Base-by-base conservation (phyloP, 306 rosid species). In the Glycine soja region DNA sequence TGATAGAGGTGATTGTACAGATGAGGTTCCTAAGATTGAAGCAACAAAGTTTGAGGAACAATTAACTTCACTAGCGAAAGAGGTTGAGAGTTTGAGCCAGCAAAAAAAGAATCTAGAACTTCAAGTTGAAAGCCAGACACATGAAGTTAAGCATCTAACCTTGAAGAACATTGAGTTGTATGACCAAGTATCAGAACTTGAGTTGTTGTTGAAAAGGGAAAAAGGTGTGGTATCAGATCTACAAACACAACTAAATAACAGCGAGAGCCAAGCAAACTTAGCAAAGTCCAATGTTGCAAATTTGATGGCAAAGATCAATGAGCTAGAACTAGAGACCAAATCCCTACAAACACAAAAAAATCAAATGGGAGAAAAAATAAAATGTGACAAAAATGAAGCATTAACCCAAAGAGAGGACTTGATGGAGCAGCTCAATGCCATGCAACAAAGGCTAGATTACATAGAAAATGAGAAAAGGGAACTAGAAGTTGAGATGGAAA, bases 361-460 rank as follows among this genome's bases (percentile, higher is more conserved):
- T 36, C 88, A 90, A 73, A 53, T 85, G 83, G 88, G 87, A 84
- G 86, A 82, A 75, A 80, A 57, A 12, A 38, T 83, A 70, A 80
- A 45, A 43, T 10, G 63, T 46, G 51, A 51, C 6, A 66, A 56
- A 51, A 81, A 67, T 12, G 81, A 85, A 77, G 85, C 82, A 6
- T 56, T 56, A 36, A 66, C 32, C 13, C 81, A 82, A 81, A 59
- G 38, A 15, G 79, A 85, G 48, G 81, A 74, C 11, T 59, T 87
- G 51, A 80, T 48, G 78, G 66, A 85, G 16, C 80, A 86, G 73
- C 52, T 85, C 68, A 78, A 82, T 52, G 43, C 6, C 6, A 70
- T 88, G 88, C 86, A 78, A 62, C 57, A 82, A 45, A 88, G 89
- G 43, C 18, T 89, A 10, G 86, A 91, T 65, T 70, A 76, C 16